Percentiles rank a stretch among this genome's conserved stretches.
Evolutionary conservation across 1,284 basidiomycete species (phyloP).

Genomic region (Heliocybe sulcata): DNA sequence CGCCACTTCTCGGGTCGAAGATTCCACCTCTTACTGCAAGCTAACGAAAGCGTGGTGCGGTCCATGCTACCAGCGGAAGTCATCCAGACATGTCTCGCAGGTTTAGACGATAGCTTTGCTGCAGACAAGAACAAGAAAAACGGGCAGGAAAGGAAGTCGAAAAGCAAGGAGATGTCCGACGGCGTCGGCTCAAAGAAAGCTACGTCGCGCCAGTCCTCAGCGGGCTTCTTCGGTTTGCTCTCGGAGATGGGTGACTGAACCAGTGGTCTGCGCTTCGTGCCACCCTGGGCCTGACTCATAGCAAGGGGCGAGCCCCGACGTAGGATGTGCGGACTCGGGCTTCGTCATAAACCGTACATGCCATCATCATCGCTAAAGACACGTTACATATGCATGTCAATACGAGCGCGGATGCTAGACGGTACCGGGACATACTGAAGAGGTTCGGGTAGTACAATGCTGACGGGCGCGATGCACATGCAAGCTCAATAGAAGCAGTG

Average conservation of each 20-base stretch:
- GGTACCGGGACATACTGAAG: no score
- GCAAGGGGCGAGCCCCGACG: not conserved
- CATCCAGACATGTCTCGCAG: conserved; percentile 41
- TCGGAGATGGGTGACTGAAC: conserved; percentile 13
- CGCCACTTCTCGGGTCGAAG: conserved; percentile 46
- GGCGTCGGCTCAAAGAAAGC: not conserved
- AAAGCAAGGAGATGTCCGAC: not conserved
- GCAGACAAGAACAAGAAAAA: conserved; percentile 16
- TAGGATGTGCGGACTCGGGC: no score
- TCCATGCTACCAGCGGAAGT: conserved; percentile 22
- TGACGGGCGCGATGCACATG: no score
- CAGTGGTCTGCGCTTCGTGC: not conserved
- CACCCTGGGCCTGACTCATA: not conserved
- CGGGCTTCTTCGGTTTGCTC: conserved; percentile 20
- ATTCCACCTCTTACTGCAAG: conserved; percentile 47
- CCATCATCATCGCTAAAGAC: no score
- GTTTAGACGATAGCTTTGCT: conserved; percentile 41
- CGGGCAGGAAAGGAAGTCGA: not conserved
- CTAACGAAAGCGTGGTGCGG: conserved; percentile 12
- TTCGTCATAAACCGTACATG: no score
- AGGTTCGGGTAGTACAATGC: no score
- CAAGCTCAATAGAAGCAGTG: no score
- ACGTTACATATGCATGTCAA: no score
- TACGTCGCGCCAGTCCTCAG: not conserved
- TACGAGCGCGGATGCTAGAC: no score